Evolutionary conservation across 1,139 yeast genomes (phyloP), one percentile per base, ranked within the genome.

Genomic region (Blastobotrys capitulatus): DNA sequence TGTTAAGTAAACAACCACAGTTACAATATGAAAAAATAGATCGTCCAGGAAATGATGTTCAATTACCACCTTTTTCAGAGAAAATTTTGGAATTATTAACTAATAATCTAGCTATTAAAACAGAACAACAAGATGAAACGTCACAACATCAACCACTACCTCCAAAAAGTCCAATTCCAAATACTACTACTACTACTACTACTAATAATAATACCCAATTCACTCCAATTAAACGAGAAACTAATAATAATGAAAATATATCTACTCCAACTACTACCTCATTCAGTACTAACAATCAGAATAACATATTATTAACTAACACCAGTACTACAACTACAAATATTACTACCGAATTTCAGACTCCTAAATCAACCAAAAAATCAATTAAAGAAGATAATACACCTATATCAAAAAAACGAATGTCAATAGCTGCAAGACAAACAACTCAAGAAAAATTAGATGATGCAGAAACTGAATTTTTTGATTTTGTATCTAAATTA

Each of bases 401-500:
- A 19, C 47, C 47, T 6, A 44, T 44, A 12, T 37, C 47, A 9
- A 12, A 44, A 9, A 41, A 42, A 29, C 36, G 37, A 38, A 22
- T 29, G 6, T 44, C 47, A 8, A 29, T 19, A 1, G 47, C 26
- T 12, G 38, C 20, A 5, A 27, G 34, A 16, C 49, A 41, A 19
- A n/a, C 49, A 1, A 22, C 19, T 10, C 36, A 41, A 18, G 32
- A 46, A 31, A 41, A 31, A 16, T 38, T 32, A 6, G 49, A 46
- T 25, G 42, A 37, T 18, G 44, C 44, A 2, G 49, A 46, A 29
- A 46, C 41, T 6, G 46, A 46, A 16, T 46, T 46, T 42, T 41
- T 42, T 10, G 49, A 46, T 19, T 42, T 46, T 31, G 29, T 46
- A n/a, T 15, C 36, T 10, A 36, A n/a, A 19, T 19, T 46, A n/a